These are phyloP conservation scores for Cystobasidiaceae sp. DNA, from an alignment of 1,284 basidiomycete genomes.

Conservation along the genomic window DNA sequence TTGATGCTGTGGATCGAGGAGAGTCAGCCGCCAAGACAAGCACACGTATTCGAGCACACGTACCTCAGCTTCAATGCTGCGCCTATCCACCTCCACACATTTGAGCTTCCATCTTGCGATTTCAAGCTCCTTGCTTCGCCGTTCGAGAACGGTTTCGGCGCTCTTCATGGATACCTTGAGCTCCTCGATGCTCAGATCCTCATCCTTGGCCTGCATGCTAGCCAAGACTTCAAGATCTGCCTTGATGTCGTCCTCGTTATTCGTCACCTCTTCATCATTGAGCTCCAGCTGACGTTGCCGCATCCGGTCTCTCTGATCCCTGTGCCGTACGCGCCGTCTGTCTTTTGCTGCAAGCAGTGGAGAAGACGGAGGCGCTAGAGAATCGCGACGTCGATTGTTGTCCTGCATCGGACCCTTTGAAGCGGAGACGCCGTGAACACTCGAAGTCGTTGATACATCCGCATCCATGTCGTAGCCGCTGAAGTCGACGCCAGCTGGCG, in stretches of 20 bases:
- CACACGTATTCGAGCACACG: not conserved
- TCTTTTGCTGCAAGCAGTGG: not conserved
- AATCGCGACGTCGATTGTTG: not conserved
- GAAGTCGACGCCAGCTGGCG: not conserved
- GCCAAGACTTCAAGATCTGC: slow-evolving; percentile 11
- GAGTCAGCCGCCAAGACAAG: not conserved
- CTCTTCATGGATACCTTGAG: not conserved
- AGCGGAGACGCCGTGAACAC: not conserved
- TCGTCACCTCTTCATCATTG: slow-evolving; percentile 10
- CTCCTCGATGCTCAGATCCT: not conserved
- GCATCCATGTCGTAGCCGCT: not conserved
- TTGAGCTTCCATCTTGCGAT: slow-evolving; percentile 30
- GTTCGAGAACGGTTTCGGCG: slow-evolving; percentile 28
- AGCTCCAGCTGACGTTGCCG: slow-evolving; percentile 9
- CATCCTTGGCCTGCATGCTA: not conserved
- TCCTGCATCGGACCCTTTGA: not conserved
- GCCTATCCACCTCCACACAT: slow-evolving; percentile 31
- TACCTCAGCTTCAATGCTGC: slow-evolving; percentile 18
- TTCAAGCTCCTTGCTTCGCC: slow-evolving; percentile 30
- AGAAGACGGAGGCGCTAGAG: not conserved
- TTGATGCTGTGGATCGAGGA: slow-evolving; percentile 2
- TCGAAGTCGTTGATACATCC: slow-evolving; percentile 6
- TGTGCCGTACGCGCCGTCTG: not conserved
- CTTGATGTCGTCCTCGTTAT: slow-evolving; percentile 9
- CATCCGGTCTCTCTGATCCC: not conserved